Percentiles rank a stretch among this genome's conserved stretches.
Conservation (phyloP, 202 grass and related monocot species). For the Alloteropsis angusta region DNA sequence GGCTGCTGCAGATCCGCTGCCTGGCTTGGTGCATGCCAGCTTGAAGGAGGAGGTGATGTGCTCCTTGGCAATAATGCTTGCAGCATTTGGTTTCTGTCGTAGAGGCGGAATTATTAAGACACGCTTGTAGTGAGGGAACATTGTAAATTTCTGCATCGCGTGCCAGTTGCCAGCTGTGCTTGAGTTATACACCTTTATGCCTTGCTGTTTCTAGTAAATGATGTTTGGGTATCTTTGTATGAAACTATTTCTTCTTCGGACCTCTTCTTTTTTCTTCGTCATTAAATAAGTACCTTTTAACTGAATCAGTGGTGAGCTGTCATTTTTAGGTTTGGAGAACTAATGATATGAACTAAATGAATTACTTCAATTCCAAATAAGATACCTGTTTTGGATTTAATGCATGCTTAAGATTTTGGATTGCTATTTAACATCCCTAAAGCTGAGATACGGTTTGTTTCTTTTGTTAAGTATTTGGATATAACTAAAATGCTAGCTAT, state of each 20-base stretch:
- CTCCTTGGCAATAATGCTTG: not conserved
- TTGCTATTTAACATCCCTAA: not conserved
- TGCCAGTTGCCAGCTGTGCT: not conserved
- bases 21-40: not conserved
- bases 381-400: not conserved
- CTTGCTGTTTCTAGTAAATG: not conserved
- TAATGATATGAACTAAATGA: not conserved
- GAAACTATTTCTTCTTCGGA: not conserved
- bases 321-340: not conserved
- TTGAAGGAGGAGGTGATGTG: constrained; percentile 31
- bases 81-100: not conserved
- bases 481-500: not conserved
- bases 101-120: not conserved
- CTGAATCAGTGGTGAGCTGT: not conserved
- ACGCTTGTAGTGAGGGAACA: not conserved
- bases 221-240: not conserved
- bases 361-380: not conserved
- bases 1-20: not conserved
- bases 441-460: not conserved
- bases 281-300: not conserved
- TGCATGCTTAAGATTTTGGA: not conserved
- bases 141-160: not conserved
- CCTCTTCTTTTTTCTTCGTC: not conserved
- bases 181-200: not conserved
- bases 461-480: not conserved